Evolutionary conservation across 2,329 filamentous ascomycete species (phyloP), one percentile per base, ranked within the genome.

Genomic region (Paecilomyces sp.): DNA sequence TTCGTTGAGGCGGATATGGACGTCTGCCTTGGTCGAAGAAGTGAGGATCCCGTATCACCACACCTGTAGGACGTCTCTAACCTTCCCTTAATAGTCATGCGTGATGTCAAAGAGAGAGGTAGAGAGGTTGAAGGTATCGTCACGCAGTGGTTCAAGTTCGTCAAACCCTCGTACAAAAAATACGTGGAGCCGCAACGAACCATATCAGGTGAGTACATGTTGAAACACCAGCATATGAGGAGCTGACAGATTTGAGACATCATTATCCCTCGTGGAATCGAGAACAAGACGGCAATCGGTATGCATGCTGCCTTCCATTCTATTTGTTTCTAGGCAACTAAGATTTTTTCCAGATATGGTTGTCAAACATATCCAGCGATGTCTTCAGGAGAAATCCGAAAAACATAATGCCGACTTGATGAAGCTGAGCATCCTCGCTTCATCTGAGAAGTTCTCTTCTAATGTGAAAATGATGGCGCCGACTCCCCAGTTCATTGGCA

Each of bases 1-100:
- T 99, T 96, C 73, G 95, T 94, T 61, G 94, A 97, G 76, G 95
- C 94, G 50, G 94, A 99, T 74, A 88, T 89, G 63, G 94, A 99
- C 74, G 89, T 95, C 1, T 99, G 94, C 72, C 82, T 99, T 55
- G 93, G 92, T 28, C 83, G 93, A 76, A 83, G 93, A 84, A 86
- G 91, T 95, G 78, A 73, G 87, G 67, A 25, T 52, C 25, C 12
- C 25, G 22, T 13, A 12, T 31, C 18, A 64, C 36, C 12, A 59
- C 13, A 8, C 57, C 33, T 13, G 15, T 54, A 55, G 41, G 1
- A 34, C n/a, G 30, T 22, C 25, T 59, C 68, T 74, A 61, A 72
- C 57, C n/a, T 34, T 57, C 62, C 33, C 57, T 13, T 54, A 65
- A 63, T 62, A 92, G 89, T 95, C 65, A 79, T 91, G 41, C 89